phyloP scores from a whole-genome alignment of 2,329 filamentous ascomycete species.

The Sporothrix pseudoabietina region DNA sequence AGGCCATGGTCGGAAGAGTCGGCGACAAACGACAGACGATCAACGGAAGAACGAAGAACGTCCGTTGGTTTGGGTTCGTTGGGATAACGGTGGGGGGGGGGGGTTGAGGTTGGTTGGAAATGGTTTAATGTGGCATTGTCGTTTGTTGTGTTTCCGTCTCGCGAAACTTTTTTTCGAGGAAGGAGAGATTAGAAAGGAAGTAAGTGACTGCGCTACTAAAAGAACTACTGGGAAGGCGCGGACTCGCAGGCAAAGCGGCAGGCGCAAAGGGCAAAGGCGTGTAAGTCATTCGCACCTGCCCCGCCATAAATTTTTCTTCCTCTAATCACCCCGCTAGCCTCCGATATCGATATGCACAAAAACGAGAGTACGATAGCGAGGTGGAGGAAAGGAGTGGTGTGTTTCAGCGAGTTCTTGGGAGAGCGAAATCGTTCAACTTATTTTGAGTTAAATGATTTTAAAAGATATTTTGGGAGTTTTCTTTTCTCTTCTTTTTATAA shows the following conservation, averaged over 20 bases:
- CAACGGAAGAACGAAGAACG: background rate
- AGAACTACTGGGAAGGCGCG: background rate
- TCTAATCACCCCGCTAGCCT: slow-evolving; percentile 19
- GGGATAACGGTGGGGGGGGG: background rate
- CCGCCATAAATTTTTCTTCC: slow-evolving; percentile 22
- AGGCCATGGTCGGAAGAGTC: slow-evolving; percentile 26
- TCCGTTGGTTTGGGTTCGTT: slow-evolving; percentile 3
- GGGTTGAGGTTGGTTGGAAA: background rate
- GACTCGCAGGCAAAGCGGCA: background rate
- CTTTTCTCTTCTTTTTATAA: too few species aligned
- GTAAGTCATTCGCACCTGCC: slow-evolving; percentile 24
- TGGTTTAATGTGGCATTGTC: slow-evolving; percentile 27
- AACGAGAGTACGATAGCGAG: background rate
- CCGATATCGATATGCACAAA: slow-evolving; percentile 21
- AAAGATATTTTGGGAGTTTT: background rate
- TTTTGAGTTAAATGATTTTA: background rate
- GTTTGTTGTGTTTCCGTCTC: slow-evolving; percentile 11
- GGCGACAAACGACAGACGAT: background rate
- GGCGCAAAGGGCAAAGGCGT: background rate
- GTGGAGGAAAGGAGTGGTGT: background rate
- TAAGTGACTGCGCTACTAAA: too few species aligned
- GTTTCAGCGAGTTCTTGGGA: too few species aligned
- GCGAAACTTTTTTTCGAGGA: slow-evolving; percentile 16
- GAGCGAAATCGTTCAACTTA: too few species aligned
- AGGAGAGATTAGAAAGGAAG: background rate